Base-by-base conservation (phyloP, 306 rosid genomes). In the Morella rubra region DNA sequence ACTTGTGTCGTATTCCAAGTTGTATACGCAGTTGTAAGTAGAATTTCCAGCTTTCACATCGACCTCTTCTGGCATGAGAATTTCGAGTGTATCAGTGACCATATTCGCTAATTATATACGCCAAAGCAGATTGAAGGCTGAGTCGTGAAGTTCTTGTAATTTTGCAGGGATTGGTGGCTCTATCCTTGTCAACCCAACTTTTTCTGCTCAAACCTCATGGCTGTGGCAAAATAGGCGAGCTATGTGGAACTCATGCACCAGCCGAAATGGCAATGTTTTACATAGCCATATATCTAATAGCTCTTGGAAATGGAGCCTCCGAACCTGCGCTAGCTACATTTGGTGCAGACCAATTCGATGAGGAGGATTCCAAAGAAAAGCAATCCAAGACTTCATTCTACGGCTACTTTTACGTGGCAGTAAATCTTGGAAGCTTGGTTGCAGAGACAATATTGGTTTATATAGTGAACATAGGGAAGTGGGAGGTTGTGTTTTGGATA, bases 361-460 rank as follows among this genome's bases (percentile, higher is more conserved):
- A 86, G 24, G 82, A 90, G 73, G 89, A 87, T 40, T 74, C 84
- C 0, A 69, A 77, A 60, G 91, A 90, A 69, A 77, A 60, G n/a
- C 66, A 66, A 22, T 85, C 90, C 2, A 90, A 87, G 74, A 3
- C 76, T 15, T 72, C 88, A 20, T 90, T 87, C 50, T 90, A 75
- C 69, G 84, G 90, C 86, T 87, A 89, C 80, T 89, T 87, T 73
- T 89, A 89, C 72, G 90, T 87, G 78, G 84, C 91, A 44, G 11
- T 84, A 64, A 87, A 89, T 77, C 72, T 89, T 40, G 93, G 93
- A 45, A 75, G 82, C 71, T 79, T 89, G 47, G 80, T 85, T 66
- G 69, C 91, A 44, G 90, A 89, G 76, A 89, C 93, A 41, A 54
- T 81, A 7, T 27, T 89, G 79, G 88, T 86, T 44, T 87, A 89